Evolutionary conservation across 169 alveolate genomes (phyloP).

Genomic region (Miamiensis avidus): DNA sequence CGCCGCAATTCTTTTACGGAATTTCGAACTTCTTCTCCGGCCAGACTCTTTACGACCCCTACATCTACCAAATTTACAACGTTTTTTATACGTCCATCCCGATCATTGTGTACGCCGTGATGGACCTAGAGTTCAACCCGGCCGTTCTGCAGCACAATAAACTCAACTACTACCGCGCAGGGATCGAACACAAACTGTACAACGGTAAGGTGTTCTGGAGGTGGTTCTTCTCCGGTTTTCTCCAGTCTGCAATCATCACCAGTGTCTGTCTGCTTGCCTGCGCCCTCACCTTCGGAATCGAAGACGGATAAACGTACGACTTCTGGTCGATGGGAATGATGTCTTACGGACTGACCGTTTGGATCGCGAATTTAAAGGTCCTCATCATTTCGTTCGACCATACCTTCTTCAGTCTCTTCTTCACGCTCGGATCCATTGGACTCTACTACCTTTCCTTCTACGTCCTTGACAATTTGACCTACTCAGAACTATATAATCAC

Average conservation of each 20-base stretch:
- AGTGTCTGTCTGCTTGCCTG: constrained; percentile 36
- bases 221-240: constrained; percentile 51
- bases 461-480: not conserved
- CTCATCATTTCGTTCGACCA: constrained; percentile 32
- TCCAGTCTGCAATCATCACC: constrained; percentile 42
- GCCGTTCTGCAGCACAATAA: not conserved
- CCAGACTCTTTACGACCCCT: constrained; percentile 33
- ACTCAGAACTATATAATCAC: not conserved
- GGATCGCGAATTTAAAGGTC: constrained; percentile 47
- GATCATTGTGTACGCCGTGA: constrained; percentile 71
- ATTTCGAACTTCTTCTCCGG: constrained; percentile 24
- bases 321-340: constrained; percentile 58
- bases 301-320: constrained; percentile 42
- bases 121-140: constrained; percentile 58
- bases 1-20: constrained; percentile 42
- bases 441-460: not conserved
- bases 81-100: constrained; percentile 72
- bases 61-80: constrained; percentile 57
- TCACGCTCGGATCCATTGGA: not conserved
- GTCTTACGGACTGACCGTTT: constrained; percentile 55
- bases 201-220: constrained; percentile 43
- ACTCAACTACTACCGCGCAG: not conserved
- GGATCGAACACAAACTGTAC: constrained; percentile 31
- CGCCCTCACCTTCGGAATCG: constrained; percentile 10
- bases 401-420: not conserved